Evolutionary conservation across 75 land plant genomes (phyloP).

Genomic region (Selaginella moellendorffii): DNA sequence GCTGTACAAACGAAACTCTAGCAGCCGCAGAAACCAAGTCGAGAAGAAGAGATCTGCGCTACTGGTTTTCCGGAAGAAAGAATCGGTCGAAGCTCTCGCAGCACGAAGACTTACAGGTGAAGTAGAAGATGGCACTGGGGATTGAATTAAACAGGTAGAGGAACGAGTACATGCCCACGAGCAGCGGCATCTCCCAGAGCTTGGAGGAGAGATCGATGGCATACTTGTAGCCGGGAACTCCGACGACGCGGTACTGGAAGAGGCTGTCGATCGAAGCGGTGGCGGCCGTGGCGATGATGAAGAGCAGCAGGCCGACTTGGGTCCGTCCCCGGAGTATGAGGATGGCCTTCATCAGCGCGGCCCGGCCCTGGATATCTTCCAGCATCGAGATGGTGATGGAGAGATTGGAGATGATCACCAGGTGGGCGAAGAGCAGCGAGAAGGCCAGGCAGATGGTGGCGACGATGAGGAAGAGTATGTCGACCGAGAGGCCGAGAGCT

Average conservation of each 20-base stretch:
- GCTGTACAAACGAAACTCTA: too few relatives aligned
- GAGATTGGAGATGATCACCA: slow-evolving; percentile 46
- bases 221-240: slow-evolving; percentile 1
- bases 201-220: slow-evolving; percentile 8
- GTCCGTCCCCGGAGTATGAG: slow-evolving; percentile 47
- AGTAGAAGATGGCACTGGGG: slow-evolving; percentile 79
- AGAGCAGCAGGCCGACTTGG: slow-evolving; percentile 60
- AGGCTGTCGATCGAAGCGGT: slow-evolving; percentile 57
- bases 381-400: slow-evolving; percentile 52
- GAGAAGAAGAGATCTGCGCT: too few relatives aligned
- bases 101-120: slow-evolving; percentile 48
- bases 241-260: slow-evolving; percentile 27
- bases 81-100: slow-evolving; percentile 21
- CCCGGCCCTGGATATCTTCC: slow-evolving; percentile 48
- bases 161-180: slow-evolving; percentile 31
- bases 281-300: slow-evolving; percentile 44
- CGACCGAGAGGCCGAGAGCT: slow-evolving; percentile 17
- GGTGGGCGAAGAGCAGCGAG: slow-evolving; percentile 43
- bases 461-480: slow-evolving; percentile 25
- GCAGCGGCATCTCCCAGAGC: slow-evolving; percentile 33
- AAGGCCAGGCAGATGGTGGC: slow-evolving; percentile 31
- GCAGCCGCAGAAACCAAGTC: too few relatives aligned
- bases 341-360: slow-evolving; percentile 40
- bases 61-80: slow-evolving; percentile 4
- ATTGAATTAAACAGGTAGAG: slow-evolving; percentile 70